Evolutionary conservation across 2,329 filamentous ascomycete genomes (phyloP), one percentile per base, ranked within the genome.

Genomic region (Alternaria infectoria): DNA sequence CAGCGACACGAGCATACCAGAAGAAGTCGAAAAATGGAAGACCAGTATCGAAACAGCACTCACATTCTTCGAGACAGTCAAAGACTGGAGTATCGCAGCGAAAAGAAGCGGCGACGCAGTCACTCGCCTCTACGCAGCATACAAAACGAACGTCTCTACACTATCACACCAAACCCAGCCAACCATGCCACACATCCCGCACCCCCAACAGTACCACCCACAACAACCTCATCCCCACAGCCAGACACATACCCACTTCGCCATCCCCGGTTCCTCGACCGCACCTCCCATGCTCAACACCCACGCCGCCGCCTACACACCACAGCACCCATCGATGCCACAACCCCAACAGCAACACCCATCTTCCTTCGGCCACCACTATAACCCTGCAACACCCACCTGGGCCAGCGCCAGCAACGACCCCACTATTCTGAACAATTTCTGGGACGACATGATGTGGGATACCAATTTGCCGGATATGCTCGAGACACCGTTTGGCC

Each of bases 1-100:
- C 76, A 90, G 88, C 83, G 89, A 93, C 74, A 83, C 79, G 8
- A 74, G 75, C 72, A 74, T 77, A 51, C 75, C 76, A 3, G 78
- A 81, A 17, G 77, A 83, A 32, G 71, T 75, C 6, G 75, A 80
- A 19, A 80, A 79, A 21, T 84, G 83, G 83, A 71, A 74, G 15
- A 57, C 67, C 1, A 80, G 80, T 50, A 74, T 84, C 32, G 81
- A 83, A 45, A 79, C 67, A 10, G 81, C 81, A 10, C 72, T 84
- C 5, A 61, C 66, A 2, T 84, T 83, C 69, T 82, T 84, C 63
- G 78, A 81, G 32, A 75, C 78, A 6, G 82, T 80, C 75, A 77
- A 78, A 47, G 75, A 76, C 30, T 84, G 78, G 75, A 83, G 81
- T 23, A 80, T 83, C 15, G 80, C 82, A 8, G 82, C 83, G 3